A percentile compares a stretch with the other conserved stretches of the same genome.
Evolutionary conservation across 1,284 basidiomycete species (phyloP).

Genomic region (Ganoderma sp.): DNA sequence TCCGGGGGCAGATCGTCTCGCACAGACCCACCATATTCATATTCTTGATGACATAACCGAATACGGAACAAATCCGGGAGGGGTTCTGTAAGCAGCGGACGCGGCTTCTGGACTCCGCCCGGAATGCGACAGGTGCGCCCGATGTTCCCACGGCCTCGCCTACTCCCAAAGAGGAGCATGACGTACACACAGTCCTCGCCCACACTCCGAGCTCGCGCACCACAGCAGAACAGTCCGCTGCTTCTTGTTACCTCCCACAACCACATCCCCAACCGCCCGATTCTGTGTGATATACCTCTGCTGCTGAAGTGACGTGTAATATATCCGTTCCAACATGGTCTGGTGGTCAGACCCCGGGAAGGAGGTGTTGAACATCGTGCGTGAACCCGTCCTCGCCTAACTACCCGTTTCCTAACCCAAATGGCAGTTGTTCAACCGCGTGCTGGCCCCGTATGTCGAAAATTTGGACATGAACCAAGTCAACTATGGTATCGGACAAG

Average conservation of each 20-base stretch:
- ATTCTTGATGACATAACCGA: conserved; percentile 1
- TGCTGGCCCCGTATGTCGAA: conserved; percentile 95
- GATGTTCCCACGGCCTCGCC: background rate
- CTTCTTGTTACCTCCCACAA: conserved; percentile 1
- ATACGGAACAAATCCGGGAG: conserved; percentile 1
- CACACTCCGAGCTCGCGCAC: background rate
- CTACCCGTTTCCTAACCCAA: conserved; percentile 12
- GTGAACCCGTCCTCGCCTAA: conserved; percentile 27
- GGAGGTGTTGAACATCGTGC: conserved; percentile 77
- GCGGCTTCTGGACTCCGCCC: background rate
- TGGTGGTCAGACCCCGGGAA: conserved; percentile 84
- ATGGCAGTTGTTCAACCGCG: conserved; percentile 83
- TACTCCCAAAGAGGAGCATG: conserved; percentile 19
- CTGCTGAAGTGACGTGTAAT: conserved; percentile 11
- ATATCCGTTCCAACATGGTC: conserved; percentile 49
- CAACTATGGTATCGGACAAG: conserved; percentile 94
- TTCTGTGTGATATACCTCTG: background rate
- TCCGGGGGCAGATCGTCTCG: background rate
- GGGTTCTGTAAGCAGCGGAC: background rate
- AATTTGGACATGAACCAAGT: conserved; percentile 96
- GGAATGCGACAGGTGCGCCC: too few relatives aligned
- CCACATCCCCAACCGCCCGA: background rate
- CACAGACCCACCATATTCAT: background rate
- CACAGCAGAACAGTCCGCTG: conserved; percentile 1
- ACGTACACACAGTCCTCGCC: conserved; percentile 19